Conservation (phyloP, 2,329 filamentous ascomycete species). For the Chalaropsis thielavioides region DNA sequence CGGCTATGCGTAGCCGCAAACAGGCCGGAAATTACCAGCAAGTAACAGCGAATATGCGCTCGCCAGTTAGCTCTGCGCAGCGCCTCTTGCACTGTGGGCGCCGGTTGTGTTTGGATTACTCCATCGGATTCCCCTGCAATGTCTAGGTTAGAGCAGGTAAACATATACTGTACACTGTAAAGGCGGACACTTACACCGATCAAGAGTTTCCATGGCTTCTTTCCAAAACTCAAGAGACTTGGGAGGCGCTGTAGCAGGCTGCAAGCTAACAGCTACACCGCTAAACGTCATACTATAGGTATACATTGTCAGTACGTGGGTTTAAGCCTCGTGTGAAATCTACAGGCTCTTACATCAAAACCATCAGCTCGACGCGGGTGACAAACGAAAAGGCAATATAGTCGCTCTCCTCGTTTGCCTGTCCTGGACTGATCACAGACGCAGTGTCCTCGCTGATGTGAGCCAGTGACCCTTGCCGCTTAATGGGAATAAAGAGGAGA, state of each 20-base stretch:
- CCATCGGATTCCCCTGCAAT: slow-evolving; percentile 19
- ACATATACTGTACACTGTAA: slow-evolving; percentile 18
- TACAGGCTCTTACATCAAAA: slow-evolving; percentile 35
- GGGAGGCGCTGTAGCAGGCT: slow-evolving; percentile 24
- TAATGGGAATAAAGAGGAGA: slow-evolving; percentile 42
- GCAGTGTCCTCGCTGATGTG: slow-evolving; percentile 44
- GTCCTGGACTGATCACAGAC: slow-evolving; percentile 37
- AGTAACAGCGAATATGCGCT: slow-evolving; percentile 49
- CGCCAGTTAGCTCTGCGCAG: slow-evolving; percentile 50
- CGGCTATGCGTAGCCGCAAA: slow-evolving; percentile 55
- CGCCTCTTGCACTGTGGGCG: slow-evolving; percentile 34
- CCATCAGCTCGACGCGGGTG: slow-evolving; percentile 43
- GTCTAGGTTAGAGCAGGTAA: background rate
- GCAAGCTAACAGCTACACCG: slow-evolving; percentile 34
- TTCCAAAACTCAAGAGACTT: slow-evolving; percentile 29
- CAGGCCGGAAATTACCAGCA: slow-evolving; percentile 57
- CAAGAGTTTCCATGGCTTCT: slow-evolving; percentile 32
- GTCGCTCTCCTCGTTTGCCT: slow-evolving; percentile 32
- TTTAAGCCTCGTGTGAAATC: too few relatives aligned
- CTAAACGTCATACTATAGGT: slow-evolving; percentile 38
- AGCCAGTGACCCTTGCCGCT: slow-evolving; percentile 24
- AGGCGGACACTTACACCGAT: slow-evolving; percentile 30
- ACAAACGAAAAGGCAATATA: slow-evolving; percentile 47
- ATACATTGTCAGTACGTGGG: background rate
- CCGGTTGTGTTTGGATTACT: slow-evolving; percentile 11